Evolutionary conservation across 768 basidiomycete species (phyloP).

Genomic region (Porphyrellus cyaneotinctus): DNA sequence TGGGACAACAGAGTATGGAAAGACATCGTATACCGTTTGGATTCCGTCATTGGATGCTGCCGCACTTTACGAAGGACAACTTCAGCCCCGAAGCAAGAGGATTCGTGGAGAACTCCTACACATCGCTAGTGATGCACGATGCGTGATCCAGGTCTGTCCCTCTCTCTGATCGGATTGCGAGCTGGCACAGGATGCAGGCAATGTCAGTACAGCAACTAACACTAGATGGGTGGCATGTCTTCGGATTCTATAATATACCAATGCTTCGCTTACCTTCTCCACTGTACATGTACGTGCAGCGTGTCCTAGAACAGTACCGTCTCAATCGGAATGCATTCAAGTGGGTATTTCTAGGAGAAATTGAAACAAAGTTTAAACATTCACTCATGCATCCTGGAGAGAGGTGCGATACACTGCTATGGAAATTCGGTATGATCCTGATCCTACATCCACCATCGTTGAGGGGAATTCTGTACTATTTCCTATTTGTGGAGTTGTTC

Average conservation of each 20-base stretch:
- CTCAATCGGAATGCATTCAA: slow-evolving; percentile 92
- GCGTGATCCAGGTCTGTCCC: too few relatives aligned
- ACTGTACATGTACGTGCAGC: slow-evolving; percentile 88
- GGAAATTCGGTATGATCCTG: slow-evolving; percentile 98
- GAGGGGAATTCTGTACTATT: slow-evolving; percentile 90
- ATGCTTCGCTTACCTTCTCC: slow-evolving; percentile 87
- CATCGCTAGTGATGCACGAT: too few relatives aligned
- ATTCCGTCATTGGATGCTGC: slow-evolving; percentile 92
- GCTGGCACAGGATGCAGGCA: slow-evolving; percentile 80
- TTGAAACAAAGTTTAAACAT: slow-evolving; percentile 94
- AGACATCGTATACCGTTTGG: slow-evolving; percentile 98
- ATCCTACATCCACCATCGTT: slow-evolving; percentile 90
- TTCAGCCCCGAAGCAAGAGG: slow-evolving; percentile 97
- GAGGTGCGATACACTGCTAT: slow-evolving; percentile 99
- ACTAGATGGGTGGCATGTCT: slow-evolving; percentile 68
- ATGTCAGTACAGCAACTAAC: slow-evolving; percentile 76
- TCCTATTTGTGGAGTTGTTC: slow-evolving; percentile 99
- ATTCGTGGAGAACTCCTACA: slow-evolving; percentile 97
- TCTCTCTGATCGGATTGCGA: too few relatives aligned
- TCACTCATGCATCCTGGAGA: slow-evolving; percentile 92
- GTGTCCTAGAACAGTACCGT: slow-evolving; percentile 84
- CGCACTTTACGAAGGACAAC: slow-evolving; percentile 98
- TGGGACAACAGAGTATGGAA: slow-evolving; percentile 97
- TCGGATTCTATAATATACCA: too few relatives aligned
- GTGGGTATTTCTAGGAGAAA: slow-evolving; percentile 94